Evolutionary conservation across 345 rosid species (phyloP).

Genomic region (Heritiera fomes): DNA sequence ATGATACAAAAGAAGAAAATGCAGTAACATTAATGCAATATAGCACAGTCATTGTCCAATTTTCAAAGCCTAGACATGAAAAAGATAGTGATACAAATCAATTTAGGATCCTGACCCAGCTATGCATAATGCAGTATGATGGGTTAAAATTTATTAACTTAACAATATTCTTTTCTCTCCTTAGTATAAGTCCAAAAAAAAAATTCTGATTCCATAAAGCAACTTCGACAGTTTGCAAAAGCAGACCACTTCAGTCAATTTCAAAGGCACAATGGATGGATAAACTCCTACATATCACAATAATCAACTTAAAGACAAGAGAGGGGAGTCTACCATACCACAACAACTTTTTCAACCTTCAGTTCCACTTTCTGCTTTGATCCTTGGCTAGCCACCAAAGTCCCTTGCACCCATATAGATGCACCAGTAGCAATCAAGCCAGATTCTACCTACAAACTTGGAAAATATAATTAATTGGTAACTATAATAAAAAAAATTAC

Average conservation of each 20-base stretch:
- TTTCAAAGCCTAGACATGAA: not conserved
- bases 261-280: not conserved
- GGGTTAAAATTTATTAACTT: not conserved
- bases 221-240: not conserved
- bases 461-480: constrained; percentile 21
- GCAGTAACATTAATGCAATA: not conserved
- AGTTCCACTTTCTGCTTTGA: constrained; percentile 89
- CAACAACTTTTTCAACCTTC: constrained; percentile 71
- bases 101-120: not conserved
- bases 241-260: not conserved
- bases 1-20: not conserved
- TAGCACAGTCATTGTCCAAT: not conserved
- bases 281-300: not conserved
- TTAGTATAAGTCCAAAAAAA: not conserved
- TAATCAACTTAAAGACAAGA: constrained; percentile 11
- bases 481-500: not conserved
- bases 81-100: too few species aligned
- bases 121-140: not conserved
- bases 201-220: not conserved
- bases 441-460: constrained; percentile 66
- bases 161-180: not conserved
- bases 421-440: constrained; percentile 83
- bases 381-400: constrained; percentile 83
- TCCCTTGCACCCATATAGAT: constrained; percentile 80
- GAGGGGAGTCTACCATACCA: constrained; percentile 42